These are phyloP conservation scores for Platismatia glauca DNA, from an alignment of 495 filamentous ascomycete genomes.

Conservation along the genomic window DNA sequence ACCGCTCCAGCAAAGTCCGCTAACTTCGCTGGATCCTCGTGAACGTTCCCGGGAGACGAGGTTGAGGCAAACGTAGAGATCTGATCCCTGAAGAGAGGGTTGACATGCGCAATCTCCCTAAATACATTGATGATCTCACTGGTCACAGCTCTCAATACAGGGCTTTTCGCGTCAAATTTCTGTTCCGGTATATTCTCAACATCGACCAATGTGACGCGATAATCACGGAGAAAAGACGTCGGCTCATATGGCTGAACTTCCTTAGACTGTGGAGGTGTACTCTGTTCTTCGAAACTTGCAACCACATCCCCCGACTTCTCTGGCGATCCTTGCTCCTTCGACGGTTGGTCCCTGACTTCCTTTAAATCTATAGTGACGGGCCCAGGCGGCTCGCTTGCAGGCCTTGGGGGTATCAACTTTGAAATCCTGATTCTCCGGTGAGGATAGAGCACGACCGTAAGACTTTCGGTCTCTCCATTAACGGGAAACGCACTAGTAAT, in stretches of 20 bases:
- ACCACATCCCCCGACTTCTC: slow-evolving; percentile 89
- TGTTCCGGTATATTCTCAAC: slow-evolving; percentile 88
- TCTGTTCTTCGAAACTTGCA: slow-evolving; percentile 86
- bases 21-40: slow-evolving; percentile 85
- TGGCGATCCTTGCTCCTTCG: slow-evolving; percentile 36
- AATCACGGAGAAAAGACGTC: slow-evolving; percentile 83
- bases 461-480: slow-evolving; percentile 62
- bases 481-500: slow-evolving; percentile 91
- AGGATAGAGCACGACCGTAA: slow-evolving; percentile 91
- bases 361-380: slow-evolving; percentile 32
- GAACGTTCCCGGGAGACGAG: slow-evolving; percentile 87
- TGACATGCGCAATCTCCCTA: slow-evolving; percentile 89
- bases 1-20: slow-evolving; percentile 97
- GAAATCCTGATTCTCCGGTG: slow-evolving; percentile 91
- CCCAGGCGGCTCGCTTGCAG: slow-evolving; percentile 28
- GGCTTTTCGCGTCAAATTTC: slow-evolving; percentile 78
- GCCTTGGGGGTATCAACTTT: slow-evolving; percentile 57
- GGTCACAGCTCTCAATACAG: slow-evolving; percentile 78
- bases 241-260: slow-evolving; percentile 60
- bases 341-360: slow-evolving; percentile 47
- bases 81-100: slow-evolving; percentile 93
- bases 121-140: slow-evolving; percentile 98
- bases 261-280: slow-evolving; percentile 36
- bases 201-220: slow-evolving; percentile 84
- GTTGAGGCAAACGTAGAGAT: slow-evolving; percentile 95